Conservation (phyloP, 148 eudicot genomes). For the Vaccinium corymbosum region DNA sequence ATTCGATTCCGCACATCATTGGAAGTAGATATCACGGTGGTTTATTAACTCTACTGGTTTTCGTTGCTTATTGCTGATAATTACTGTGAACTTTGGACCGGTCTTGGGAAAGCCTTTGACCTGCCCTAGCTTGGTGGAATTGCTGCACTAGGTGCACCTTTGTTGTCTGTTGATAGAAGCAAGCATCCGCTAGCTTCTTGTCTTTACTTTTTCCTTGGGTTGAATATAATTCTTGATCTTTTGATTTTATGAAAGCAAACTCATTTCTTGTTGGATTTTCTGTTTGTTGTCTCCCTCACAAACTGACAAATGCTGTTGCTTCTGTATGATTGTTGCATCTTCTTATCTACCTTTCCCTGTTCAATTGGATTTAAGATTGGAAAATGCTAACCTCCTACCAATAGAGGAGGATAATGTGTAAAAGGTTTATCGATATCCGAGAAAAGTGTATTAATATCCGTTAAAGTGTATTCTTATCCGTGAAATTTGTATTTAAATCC, state of each 20-base stretch:
- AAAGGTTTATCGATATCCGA: too few species aligned
- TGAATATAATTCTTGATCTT: background rate
- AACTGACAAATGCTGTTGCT: background rate
- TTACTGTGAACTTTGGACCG: background rate
- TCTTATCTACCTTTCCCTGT: background rate
- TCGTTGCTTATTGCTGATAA: background rate
- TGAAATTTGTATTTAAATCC: too few species aligned
- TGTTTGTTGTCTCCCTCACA: background rate
- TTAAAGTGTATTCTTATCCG: too few species aligned
- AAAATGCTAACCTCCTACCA: too few species aligned
- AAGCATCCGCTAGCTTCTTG: too few species aligned
- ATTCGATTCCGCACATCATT: background rate
- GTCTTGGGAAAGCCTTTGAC: background rate
- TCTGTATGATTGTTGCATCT: background rate
- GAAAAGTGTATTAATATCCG: too few species aligned
- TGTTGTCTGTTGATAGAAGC: background rate
- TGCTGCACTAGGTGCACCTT: background rate
- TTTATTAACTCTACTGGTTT: background rate
- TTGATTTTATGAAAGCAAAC: background rate
- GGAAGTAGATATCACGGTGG: background rate
- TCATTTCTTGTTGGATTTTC: slow-evolving; percentile 9
- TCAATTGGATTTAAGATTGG: background rate
- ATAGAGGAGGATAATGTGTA: too few species aligned
- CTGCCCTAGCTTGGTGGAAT: background rate
- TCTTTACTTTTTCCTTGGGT: background rate